A percentile compares a stretch with the other conserved stretches of the same genome.
Conservation (phyloP, 1,139 yeast species). For the Zhuliangozyma blackwelliae region DNA sequence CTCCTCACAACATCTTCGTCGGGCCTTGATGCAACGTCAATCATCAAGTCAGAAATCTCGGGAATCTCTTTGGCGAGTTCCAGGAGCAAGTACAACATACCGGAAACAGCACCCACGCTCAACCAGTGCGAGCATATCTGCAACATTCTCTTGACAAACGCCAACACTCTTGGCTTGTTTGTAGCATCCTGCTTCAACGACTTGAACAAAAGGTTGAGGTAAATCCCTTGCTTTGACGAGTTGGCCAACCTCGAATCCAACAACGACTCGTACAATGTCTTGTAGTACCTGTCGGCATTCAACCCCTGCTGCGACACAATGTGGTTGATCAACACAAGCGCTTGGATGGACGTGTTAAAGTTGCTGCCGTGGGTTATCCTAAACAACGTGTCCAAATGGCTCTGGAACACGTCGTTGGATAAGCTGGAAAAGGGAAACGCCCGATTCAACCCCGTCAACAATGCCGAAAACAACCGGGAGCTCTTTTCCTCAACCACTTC, state of each 20-base stretch:
- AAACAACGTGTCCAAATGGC: conserved; percentile 80
- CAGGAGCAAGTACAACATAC: conserved; percentile 73
- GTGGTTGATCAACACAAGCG: conserved; percentile 79
- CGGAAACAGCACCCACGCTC: conserved; percentile 85
- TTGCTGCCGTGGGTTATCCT: conserved; percentile 91
- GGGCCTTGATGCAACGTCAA: conserved; percentile 38
- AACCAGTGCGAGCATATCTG: conserved; percentile 86
- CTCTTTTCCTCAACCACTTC: conserved; percentile 81
- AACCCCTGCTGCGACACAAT: conserved; percentile 56
- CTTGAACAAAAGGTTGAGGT: conserved; percentile 79
- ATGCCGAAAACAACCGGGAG: conserved; percentile 81
- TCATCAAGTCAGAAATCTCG: conserved; percentile 40
- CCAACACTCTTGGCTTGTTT: conserved; percentile 64
- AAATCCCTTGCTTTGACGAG: conserved; percentile 87
- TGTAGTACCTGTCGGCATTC: conserved; percentile 71
- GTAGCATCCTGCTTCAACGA: conserved; percentile 68
- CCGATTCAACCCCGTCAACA: conserved; percentile 92
- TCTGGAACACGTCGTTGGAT: conserved; percentile 66
- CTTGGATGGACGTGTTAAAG: conserved; percentile 92
- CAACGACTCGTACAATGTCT: conserved; percentile 85
- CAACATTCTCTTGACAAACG: conserved; percentile 86
- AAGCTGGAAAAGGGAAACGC: conserved; percentile 90
- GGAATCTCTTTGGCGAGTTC: conserved; percentile 50
- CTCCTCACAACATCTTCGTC: too few relatives aligned
- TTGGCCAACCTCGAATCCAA: conserved; percentile 77